These are phyloP conservation scores for Myxozyma monticola DNA, from an alignment of 805 yeast genomes.

Conservation along the genomic window DNA sequence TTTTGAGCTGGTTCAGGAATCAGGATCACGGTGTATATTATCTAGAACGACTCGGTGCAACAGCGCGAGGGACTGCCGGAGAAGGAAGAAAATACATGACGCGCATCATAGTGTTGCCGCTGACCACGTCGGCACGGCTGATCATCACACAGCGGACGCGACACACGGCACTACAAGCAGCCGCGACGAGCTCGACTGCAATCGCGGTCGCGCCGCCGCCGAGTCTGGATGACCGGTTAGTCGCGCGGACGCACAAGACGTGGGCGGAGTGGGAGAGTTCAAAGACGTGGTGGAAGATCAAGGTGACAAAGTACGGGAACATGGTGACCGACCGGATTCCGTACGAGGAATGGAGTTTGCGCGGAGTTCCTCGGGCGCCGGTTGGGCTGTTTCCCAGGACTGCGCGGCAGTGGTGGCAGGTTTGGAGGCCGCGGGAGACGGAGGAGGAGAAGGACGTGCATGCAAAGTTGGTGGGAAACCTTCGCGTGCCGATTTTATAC, in stretches of 20 bases:
- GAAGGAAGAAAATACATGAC: too few relatives aligned
- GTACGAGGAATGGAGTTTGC: constrained; percentile 75
- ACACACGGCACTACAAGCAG: constrained; percentile 9
- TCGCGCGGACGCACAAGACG: constrained; percentile 51
- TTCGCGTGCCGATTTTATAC: constrained; percentile 33
- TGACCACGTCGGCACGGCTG: constrained; percentile 61
- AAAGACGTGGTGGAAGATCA: constrained; percentile 54
- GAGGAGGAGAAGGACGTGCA: constrained; percentile 31
- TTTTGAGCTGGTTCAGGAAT: too few relatives aligned
- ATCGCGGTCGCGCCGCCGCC: constrained; percentile 40
- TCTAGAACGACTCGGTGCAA: too few relatives aligned
- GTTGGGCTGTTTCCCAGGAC: constrained; percentile 11
- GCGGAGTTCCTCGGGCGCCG: constrained; percentile 67
- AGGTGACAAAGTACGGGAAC: constrained; percentile 56
- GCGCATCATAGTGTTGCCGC: constrained; percentile 69
- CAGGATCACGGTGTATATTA: too few relatives aligned
- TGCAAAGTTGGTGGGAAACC: not conserved
- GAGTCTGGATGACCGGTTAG: constrained; percentile 46
- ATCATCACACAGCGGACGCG: constrained; percentile 64
- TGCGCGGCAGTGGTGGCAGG: constrained; percentile 36
- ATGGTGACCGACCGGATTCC: constrained; percentile 62
- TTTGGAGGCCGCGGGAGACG: constrained; percentile 48
- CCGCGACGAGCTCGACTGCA: too few relatives aligned
- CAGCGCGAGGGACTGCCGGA: too few relatives aligned
- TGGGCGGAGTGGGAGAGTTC: constrained; percentile 68